These are phyloP conservation scores for Populus hybrid DNA, from an alignment of 441 rosid species.

Conservation along the genomic window DNA sequence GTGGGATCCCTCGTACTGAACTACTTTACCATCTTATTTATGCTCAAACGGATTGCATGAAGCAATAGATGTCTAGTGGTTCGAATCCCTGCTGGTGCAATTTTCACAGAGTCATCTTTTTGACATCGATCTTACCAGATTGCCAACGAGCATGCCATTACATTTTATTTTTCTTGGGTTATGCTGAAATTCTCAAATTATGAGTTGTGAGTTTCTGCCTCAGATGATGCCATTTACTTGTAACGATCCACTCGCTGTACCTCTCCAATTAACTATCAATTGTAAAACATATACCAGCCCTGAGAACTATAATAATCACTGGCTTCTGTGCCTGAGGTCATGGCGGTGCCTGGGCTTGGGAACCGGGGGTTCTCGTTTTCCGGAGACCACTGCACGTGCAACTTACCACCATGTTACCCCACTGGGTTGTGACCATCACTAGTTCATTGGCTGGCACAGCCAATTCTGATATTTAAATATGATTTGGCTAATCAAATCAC, in stretches of 20 bases:
- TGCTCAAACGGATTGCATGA: no score
- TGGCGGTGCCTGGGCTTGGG: not conserved
- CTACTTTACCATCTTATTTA: no score
- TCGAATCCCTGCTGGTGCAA: constrained; percentile 81
- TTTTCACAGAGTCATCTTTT: not conserved
- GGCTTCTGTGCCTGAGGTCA: not conserved
- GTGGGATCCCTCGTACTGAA: no score
- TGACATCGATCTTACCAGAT: no score
- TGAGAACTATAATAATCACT: not conserved
- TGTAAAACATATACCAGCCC: not conserved
- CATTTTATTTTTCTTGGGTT: no score
- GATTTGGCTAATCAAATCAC: not conserved
- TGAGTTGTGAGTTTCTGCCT: not conserved
- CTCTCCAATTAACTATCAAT: no score
- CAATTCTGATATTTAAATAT: not conserved
- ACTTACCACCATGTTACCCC: not conserved
- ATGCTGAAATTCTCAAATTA: not conserved
- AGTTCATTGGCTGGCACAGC: constrained; percentile 14
- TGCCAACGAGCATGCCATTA: no score
- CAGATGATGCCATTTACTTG: not conserved
- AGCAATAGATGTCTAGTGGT: constrained; percentile 22
- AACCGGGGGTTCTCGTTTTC: constrained; percentile 1
- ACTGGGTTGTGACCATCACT: not conserved
- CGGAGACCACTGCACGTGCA: constrained; percentile 12
- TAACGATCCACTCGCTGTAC: not conserved